Conservation (phyloP, 1,284 basidiomycete species). For the Ceratobasidium sp. region DNA sequence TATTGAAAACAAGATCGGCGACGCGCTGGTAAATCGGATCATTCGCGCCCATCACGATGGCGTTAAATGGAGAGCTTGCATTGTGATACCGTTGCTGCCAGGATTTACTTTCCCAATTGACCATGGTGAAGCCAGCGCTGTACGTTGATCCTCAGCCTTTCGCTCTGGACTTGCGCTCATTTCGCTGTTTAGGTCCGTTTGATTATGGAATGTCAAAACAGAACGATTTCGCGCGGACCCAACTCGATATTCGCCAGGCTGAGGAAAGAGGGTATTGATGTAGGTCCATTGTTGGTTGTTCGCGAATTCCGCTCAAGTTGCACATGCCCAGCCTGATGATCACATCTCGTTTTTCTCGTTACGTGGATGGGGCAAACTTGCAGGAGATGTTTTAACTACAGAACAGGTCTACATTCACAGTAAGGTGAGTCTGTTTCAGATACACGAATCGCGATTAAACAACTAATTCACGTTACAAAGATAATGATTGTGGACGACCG, state of each 20-base stretch:
- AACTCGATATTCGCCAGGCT: slow-evolving; percentile 92
- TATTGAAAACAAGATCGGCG: slow-evolving; percentile 94
- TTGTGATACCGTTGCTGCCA: slow-evolving; percentile 91
- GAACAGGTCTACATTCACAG: slow-evolving; percentile 93
- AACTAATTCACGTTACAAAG: slow-evolving; percentile 46
- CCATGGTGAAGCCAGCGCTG: slow-evolving; percentile 88
- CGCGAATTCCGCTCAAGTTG: neutral
- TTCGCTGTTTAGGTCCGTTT: slow-evolving; percentile 71
- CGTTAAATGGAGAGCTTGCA: slow-evolving; percentile 89
- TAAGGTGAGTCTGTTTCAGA: slow-evolving; percentile 56
- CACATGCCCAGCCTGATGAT: slow-evolving; percentile 74
- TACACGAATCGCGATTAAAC: neutral
- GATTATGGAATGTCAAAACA: slow-evolving; percentile 93
- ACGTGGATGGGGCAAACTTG: slow-evolving; percentile 92
- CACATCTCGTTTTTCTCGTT: slow-evolving; percentile 94
- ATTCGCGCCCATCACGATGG: slow-evolving; percentile 86
- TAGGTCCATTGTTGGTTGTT: slow-evolving; percentile 51
- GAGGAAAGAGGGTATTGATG: slow-evolving; percentile 87
- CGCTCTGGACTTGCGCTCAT: slow-evolving; percentile 39
- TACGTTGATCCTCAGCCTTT: slow-evolving; percentile 54
- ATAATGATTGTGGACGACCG: slow-evolving; percentile 95
- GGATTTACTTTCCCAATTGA: slow-evolving; percentile 96
- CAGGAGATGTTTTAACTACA: slow-evolving; percentile 84
- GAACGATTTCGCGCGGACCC: slow-evolving; percentile 87
- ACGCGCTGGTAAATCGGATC: slow-evolving; percentile 91